Percentiles rank a stretch among this genome's conserved stretches.
phyloP scores from a whole-genome alignment of 2,329 filamentous ascomycete genomes.

The Penicillium rolfsii region DNA sequence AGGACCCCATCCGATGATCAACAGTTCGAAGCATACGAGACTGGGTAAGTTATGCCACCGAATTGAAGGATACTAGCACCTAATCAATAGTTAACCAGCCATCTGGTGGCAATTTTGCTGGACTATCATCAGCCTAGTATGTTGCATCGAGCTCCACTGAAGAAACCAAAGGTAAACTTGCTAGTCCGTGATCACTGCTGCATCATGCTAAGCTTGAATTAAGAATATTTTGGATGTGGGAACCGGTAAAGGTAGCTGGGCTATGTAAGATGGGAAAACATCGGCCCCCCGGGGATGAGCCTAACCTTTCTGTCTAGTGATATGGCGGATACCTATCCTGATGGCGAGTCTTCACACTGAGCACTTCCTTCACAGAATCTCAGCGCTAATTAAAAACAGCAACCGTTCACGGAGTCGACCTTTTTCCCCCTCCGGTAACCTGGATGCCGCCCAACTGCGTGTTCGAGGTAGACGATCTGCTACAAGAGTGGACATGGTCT shows the following conservation, averaged over 20 bases:
- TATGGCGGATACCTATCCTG: not conserved
- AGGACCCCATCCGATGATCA: not conserved
- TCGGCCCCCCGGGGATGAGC: not conserved
- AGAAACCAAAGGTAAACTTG: not conserved
- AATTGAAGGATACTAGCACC: too few relatives aligned
- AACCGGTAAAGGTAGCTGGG: conserved; percentile 7
- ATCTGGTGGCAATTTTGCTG: not conserved
- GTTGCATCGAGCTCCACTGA: not conserved
- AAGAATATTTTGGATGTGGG: conserved; percentile 2
- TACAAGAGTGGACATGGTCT: conserved; percentile 1
- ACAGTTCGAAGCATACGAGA: not conserved
- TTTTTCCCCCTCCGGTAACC: not conserved
- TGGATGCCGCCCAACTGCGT: conserved; percentile 8
- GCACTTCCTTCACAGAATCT: not conserved
- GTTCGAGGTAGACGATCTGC: not conserved
- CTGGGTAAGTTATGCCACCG: not conserved
- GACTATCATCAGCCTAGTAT: not conserved
- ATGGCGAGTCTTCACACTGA: not conserved
- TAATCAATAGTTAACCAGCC: not conserved
- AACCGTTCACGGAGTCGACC: not conserved
- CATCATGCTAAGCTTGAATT: not conserved
- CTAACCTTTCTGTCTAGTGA: not conserved
- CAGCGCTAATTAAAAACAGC: not conserved
- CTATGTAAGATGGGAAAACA: not conserved
- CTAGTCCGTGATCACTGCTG: not conserved